phyloP scores from a whole-genome alignment of 495 filamentous ascomycete species.

The Neurospora cerealis region DNA sequence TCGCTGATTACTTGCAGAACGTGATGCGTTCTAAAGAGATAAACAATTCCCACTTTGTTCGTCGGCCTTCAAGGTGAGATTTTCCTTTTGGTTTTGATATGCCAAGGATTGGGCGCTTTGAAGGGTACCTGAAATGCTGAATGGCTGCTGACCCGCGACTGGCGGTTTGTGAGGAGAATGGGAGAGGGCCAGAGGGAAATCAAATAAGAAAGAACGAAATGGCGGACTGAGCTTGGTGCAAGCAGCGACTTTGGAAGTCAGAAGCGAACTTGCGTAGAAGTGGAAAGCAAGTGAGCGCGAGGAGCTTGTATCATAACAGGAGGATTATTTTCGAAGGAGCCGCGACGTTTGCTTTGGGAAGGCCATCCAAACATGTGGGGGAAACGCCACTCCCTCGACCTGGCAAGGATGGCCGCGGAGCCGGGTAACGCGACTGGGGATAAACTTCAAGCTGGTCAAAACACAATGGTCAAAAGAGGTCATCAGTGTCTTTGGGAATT shows the following conservation, averaged over 20 bases:
- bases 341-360: neutral
- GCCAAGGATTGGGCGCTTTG: neutral
- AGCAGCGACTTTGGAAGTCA: neutral
- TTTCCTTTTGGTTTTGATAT: neutral
- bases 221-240: neutral
- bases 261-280: neutral
- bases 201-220: neutral
- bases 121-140: neutral
- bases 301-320: neutral
- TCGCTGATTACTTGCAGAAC: neutral
- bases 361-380: neutral
- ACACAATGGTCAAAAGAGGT: neutral
- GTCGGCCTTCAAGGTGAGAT: neutral
- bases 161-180: neutral
- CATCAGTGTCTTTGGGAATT: neutral
- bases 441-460: neutral
- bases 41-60: neutral
- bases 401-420: neutral
- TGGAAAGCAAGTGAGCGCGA: neutral
- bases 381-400: neutral
- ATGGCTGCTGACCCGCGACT: neutral
- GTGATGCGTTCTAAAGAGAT: neutral
- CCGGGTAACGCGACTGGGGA: neutral
- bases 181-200: neutral
- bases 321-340: neutral